Conservation (phyloP, 1,284 basidiomycete species). For the Rhodotorula sp. region DNA sequence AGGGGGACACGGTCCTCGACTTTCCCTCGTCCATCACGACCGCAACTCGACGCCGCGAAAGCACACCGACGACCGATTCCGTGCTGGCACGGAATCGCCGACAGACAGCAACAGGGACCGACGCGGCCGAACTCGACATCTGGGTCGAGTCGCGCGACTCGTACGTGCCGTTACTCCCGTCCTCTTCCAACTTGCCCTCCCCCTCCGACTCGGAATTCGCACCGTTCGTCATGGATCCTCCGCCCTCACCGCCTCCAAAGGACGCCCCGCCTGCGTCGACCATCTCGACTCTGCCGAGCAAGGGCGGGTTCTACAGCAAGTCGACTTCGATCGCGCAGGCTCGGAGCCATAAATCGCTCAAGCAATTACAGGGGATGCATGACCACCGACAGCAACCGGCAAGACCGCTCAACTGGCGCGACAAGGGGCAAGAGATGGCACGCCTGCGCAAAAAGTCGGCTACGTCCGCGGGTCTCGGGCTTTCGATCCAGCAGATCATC, state of each 20-base stretch:
- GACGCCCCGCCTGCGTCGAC: background rate
- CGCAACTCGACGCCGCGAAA: background rate
- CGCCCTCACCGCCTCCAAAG: conserved; percentile 27
- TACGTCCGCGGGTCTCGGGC: background rate
- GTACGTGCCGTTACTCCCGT: background rate
- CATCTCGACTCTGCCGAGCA: background rate
- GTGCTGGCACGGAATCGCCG: conserved; percentile 6
- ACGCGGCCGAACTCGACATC: conserved; percentile 24
- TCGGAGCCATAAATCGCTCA: conserved; percentile 5
- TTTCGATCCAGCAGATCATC: conserved; percentile 17
- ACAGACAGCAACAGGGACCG: background rate
- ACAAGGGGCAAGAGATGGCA: conserved; percentile 30
- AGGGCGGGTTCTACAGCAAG: conserved; percentile 32
- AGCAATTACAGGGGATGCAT: background rate
- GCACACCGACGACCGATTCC: background rate
- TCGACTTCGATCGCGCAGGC: conserved; percentile 29
- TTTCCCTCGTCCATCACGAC: conserved; percentile 21
- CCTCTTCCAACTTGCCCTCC: conserved; percentile 17
- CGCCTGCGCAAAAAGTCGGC: conserved; percentile 18
- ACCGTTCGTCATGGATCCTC: conserved; percentile 1
- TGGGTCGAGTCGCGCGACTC: conserved; percentile 9
- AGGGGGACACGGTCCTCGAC: conserved; percentile 13
- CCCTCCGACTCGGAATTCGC: conserved; percentile 2
- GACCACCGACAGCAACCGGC: background rate
- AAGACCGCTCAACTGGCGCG: conserved; percentile 26